Evolutionary conservation across 2,329 filamentous ascomycete genomes (phyloP), one percentile per base, ranked within the genome.

Genomic region (Sporothrix inflata): DNA sequence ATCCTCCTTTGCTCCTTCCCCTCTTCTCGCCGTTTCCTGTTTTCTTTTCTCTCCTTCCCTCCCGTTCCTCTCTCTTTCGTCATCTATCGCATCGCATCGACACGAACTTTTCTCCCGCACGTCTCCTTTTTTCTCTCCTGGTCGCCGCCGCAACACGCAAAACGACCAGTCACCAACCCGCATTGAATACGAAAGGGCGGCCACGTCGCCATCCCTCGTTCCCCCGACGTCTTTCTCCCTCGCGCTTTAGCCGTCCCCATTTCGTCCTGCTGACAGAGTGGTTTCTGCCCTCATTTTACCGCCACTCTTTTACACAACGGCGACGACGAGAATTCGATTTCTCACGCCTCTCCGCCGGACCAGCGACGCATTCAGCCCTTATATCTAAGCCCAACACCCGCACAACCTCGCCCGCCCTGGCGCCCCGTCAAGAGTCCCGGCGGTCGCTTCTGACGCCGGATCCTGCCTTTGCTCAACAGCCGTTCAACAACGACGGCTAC

Each of bases 371-470:
- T 30, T 34, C 27, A 9, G 16, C 38, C 68, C n/a, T 40, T 65
- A 19, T 55, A 70, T 70, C 24, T 45, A 11, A 42, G 24, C 16
- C 19, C 40, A 19, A 21, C 53, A 51, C 45, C 65, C 69, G 9
- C 55, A 75, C 76, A 53, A 79, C 74, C 76, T 78, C 53, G 81
- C 81, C 81, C 82, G 81, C 77, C 81, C 81, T 85, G 84, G 84
- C 83, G 80, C 81, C 79, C 76, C 80, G 80, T 78, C 81, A 81
- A 76, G 83, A 85, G 72, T 80, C 82, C 49, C 82, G 83, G 78
- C 83, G 82, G 78, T 85, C 83, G 68, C 81, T 84, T 68, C 79
- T 85, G 77, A 79, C 79, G 75, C 79, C 78, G 74, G 81, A 82
- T 74, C 77, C 78, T 47, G 75, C 77, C 55, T 79, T 79, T 55